These are phyloP conservation scores for Aspergillus sclerotioniger DNA, from an alignment of 495 filamentous ascomycete species.

Conservation along the genomic window DNA sequence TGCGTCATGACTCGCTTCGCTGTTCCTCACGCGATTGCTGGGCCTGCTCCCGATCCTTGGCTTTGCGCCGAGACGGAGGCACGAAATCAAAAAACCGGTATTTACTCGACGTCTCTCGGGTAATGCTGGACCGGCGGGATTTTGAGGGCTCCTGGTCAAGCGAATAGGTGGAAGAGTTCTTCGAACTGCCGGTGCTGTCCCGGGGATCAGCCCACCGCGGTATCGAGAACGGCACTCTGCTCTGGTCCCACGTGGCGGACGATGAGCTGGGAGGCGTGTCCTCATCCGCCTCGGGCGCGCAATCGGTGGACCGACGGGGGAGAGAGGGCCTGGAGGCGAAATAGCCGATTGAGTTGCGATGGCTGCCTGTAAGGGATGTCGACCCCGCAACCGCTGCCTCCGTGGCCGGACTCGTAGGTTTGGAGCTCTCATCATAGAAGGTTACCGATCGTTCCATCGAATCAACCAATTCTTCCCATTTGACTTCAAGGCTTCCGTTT, in stretches of 20 bases:
- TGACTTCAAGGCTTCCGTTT: constrained; percentile 54
- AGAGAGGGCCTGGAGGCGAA: constrained; percentile 40
- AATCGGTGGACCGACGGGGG: constrained; percentile 44
- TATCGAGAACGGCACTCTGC: constrained; percentile 39
- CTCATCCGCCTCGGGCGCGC: constrained; percentile 38
- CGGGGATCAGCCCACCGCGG: constrained; percentile 46
- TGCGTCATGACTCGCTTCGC: constrained; percentile 36
- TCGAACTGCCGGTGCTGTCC: constrained; percentile 47
- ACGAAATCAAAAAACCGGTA: constrained; percentile 51
- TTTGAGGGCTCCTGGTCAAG: constrained; percentile 44
- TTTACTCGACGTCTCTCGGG: constrained; percentile 46
- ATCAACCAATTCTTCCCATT: constrained; percentile 75
- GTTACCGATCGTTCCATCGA: constrained; percentile 57
- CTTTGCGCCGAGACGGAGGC: constrained; percentile 43
- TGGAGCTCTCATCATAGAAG: constrained; percentile 40
- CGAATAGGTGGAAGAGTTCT: constrained; percentile 48
- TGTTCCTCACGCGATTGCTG: constrained; percentile 41
- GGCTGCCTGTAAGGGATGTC: constrained; percentile 31
- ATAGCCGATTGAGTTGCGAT: constrained; percentile 46
- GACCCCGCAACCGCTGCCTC: constrained; percentile 40
- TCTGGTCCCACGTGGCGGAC: constrained; percentile 51
- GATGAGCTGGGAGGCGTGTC: constrained; percentile 54
- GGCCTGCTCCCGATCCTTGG: constrained; percentile 42
- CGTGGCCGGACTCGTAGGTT: constrained; percentile 41
- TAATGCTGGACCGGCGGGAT: constrained; percentile 42